Percentiles rank a stretch among this genome's conserved stretches.
Evolutionary conservation across 176 grass and related monocot genomes (phyloP).

Genomic region (Stipa capillata): DNA sequence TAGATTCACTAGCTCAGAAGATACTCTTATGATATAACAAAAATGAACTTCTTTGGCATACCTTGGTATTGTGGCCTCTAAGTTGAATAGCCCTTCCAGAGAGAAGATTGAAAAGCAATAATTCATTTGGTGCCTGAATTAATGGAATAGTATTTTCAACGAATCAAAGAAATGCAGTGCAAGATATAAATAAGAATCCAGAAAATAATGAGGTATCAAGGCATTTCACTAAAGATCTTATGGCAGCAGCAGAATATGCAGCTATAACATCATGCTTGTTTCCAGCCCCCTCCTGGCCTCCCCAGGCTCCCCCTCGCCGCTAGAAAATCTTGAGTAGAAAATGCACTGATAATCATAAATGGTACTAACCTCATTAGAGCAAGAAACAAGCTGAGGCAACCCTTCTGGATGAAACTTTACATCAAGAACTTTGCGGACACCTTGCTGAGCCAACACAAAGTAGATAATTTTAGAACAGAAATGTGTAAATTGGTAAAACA

Average conservation of each 20-base stretch:
- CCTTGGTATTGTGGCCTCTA: slow-evolving; percentile 87
- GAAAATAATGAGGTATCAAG: background rate
- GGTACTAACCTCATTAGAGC: slow-evolving; percentile 80
- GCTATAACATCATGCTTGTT: background rate
- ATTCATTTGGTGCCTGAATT: slow-evolving; percentile 84
- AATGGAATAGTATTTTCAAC: slow-evolving; percentile 5
- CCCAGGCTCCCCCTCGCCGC: background rate
- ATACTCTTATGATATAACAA: background rate
- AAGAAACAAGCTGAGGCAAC: slow-evolving; percentile 87
- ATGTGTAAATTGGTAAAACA: slow-evolving; percentile 6
- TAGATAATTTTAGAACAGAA: background rate
- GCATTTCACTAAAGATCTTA: background rate
- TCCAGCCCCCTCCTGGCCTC: background rate
- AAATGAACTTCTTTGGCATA: slow-evolving; percentile 31
- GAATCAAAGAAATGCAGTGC: background rate
- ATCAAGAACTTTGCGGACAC: slow-evolving; percentile 85
- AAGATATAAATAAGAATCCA: slow-evolving; percentile 13
- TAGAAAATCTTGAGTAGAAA: slow-evolving; percentile 2
- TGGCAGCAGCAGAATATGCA: background rate
- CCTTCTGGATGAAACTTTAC: slow-evolving; percentile 98
- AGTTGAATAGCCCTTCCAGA: slow-evolving; percentile 92
- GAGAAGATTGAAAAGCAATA: slow-evolving; percentile 97
- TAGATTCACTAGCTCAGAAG: background rate
- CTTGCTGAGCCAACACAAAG: slow-evolving; percentile 61
- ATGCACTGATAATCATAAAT: background rate